Evolutionary conservation across 805 yeast genomes (phyloP).

Genomic region (Yarrowia porcina): DNA sequence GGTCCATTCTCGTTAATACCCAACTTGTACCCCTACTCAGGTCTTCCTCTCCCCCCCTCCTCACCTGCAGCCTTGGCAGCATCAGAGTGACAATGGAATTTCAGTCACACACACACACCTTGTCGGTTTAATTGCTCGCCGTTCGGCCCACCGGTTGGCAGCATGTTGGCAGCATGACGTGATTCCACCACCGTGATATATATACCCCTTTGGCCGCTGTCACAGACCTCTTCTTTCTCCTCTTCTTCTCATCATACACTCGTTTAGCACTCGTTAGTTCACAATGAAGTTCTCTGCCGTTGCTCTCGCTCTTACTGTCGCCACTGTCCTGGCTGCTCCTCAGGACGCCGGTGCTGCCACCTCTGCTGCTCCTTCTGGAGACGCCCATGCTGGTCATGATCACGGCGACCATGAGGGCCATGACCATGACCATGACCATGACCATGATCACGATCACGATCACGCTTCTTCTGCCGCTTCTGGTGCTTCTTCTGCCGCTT

Average conservation of each 20-base stretch:
- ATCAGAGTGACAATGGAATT: not conserved
- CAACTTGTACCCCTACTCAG: too few species aligned
- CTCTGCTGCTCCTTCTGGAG: not conserved
- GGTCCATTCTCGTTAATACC: too few species aligned
- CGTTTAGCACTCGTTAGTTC: not conserved
- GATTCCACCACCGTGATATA: not conserved
- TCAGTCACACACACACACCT: not conserved
- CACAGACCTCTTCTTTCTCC: too few species aligned
- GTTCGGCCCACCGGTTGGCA: not conserved
- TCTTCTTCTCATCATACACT: too few species aligned
- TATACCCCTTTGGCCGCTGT: not conserved
- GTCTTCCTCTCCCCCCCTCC: not conserved
- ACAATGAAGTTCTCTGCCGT: conserved; percentile 21
- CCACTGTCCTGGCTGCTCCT: conserved; percentile 14
- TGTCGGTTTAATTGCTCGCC: conserved; percentile 17
- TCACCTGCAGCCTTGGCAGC: conserved; percentile 16
- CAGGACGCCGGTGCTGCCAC: not conserved
- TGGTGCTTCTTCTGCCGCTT: not conserved
- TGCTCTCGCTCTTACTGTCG: conserved; percentile 14
- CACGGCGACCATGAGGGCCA: not conserved
- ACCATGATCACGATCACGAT: too few species aligned
- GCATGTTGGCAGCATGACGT: not conserved
- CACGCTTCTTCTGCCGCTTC: too few species aligned
- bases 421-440: not conserved
- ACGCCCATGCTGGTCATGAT: not conserved